phyloP scores from a whole-genome alignment of 2,329 filamentous ascomycete species.

The Cytospora chrysosperma region DNA sequence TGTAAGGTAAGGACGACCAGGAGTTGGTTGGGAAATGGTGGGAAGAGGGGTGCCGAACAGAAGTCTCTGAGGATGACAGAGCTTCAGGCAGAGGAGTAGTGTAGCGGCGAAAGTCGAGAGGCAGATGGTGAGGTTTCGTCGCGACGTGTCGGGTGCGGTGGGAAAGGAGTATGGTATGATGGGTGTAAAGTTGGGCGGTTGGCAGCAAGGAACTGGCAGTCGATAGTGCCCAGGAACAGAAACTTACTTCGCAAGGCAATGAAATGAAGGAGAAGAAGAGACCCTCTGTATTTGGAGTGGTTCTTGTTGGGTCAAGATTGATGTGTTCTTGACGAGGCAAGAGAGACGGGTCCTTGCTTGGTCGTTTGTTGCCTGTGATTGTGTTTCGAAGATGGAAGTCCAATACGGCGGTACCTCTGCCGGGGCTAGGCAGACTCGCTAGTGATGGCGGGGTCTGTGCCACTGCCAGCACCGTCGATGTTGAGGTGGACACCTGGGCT shows the following conservation, averaged over 20 bases:
- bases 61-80: conserved; percentile 3
- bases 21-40: conserved; percentile 13
- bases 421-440: conserved; percentile 22
- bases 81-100: not conserved
- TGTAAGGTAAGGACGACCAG: conserved; percentile 14
- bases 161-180: not conserved
- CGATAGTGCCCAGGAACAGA: not conserved
- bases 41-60: conserved; percentile 14
- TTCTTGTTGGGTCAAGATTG: not conserved
- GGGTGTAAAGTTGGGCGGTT: not conserved
- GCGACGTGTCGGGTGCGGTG: not conserved
- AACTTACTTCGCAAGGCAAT: too few relatives aligned
- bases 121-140: not conserved
- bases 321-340: not conserved
- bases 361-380: not conserved
- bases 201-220: not conserved
- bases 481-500: not conserved
- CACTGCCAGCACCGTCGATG: too few relatives aligned
- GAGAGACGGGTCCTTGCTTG: not conserved
- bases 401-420: not conserved
- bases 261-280: not conserved
- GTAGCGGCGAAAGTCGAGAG: not conserved
- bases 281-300: not conserved
- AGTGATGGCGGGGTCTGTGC: conserved; percentile 23
- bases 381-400: not conserved